A percentile compares a stretch with the other conserved stretches of the same genome.
Evolutionary conservation across 257 asterid genomes (phyloP).

Genomic region (Nicotiana obtusifolia): DNA sequence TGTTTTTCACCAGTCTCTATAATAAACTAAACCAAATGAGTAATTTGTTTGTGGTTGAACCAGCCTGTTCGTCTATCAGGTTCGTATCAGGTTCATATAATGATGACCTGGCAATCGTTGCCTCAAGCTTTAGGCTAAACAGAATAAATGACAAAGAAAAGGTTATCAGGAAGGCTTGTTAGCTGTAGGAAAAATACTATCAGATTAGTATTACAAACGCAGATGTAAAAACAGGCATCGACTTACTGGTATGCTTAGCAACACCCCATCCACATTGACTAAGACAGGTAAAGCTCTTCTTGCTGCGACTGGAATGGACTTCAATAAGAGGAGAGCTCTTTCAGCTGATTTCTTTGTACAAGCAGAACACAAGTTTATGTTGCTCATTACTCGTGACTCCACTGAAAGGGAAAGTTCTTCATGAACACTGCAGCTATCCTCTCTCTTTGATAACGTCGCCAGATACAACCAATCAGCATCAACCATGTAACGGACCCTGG

Average conservation of each 20-base stretch:
- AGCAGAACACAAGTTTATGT: constrained; percentile 27
- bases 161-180: background rate
- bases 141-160: background rate
- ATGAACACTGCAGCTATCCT: constrained; percentile 12
- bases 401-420: constrained; percentile 4
- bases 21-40: background rate
- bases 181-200: background rate
- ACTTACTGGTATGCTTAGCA: constrained; percentile 73
- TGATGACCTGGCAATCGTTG: background rate
- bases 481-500: constrained; percentile 57
- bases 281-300: constrained; percentile 77
- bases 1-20: background rate
- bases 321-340: constrained; percentile 47
- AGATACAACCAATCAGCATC: constrained; percentile 81
- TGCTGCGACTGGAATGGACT: constrained; percentile 71
- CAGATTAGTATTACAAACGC: background rate
- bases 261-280: constrained; percentile 52
- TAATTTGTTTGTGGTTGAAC: background rate
- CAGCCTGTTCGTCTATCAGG: background rate
- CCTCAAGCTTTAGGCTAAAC: background rate
- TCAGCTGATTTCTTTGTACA: constrained; percentile 50
- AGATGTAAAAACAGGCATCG: constrained; percentile 11
- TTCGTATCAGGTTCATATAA: background rate
- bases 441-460: constrained; percentile 38
- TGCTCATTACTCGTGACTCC: constrained; percentile 5